Conservation (phyloP, 805 yeast species). For the Pichia membranifaciens region DNA sequence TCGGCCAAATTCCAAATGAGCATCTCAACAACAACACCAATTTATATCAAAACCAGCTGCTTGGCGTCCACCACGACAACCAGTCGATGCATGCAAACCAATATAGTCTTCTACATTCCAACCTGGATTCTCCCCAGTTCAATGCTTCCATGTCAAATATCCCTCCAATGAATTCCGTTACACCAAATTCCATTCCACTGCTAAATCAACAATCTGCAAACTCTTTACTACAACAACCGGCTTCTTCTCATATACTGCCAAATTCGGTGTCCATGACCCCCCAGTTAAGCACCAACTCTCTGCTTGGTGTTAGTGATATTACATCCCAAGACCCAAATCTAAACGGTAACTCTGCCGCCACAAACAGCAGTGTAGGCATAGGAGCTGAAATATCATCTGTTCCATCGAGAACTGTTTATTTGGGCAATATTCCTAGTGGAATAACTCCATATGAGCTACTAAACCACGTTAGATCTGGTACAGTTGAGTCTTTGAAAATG, state of each 20-base stretch:
- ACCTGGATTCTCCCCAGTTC: constrained; percentile 7
- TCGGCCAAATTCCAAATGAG: constrained; percentile 3
- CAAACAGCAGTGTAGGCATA: background rate
- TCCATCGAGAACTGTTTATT: constrained; percentile 74
- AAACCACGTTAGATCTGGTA: constrained; percentile 88
- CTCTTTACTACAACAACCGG: background rate
- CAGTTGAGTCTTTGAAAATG: constrained; percentile 71
- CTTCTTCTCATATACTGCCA: background rate
- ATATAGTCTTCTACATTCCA: constrained; percentile 1
- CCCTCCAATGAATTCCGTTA: background rate
- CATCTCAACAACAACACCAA: background rate
- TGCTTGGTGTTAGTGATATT: constrained; percentile 5
- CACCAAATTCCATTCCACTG: constrained; percentile 1
- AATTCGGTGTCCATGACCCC: constrained; percentile 14
- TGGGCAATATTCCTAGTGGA: constrained; percentile 83
- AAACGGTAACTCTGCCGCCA: background rate
- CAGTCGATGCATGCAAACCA: background rate
- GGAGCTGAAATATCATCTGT: constrained; percentile 13
- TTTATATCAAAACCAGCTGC: background rate
- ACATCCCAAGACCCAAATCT: constrained; percentile 1
- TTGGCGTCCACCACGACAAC: background rate
- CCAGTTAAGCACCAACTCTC: constrained; percentile 13
- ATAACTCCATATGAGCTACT: constrained; percentile 74
- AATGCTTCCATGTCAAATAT: constrained; percentile 2
- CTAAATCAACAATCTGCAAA: background rate